Percentiles rank a stretch among this genome's conserved stretches.
These are phyloP conservation scores for Malus hybrid DNA, from an alignment of 331 rosid species.

Conservation along the genomic window DNA sequence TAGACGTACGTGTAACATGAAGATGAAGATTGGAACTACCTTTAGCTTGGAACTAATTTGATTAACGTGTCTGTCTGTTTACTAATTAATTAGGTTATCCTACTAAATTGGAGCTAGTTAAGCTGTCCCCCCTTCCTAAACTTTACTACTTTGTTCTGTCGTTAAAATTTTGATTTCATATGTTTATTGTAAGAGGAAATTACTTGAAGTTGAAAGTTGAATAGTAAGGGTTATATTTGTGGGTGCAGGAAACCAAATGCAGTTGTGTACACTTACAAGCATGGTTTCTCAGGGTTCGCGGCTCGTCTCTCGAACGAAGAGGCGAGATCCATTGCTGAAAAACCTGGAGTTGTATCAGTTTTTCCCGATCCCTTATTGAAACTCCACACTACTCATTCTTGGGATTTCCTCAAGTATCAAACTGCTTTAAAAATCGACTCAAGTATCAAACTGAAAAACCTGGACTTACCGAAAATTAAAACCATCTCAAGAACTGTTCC, in stretches of 20 bases:
- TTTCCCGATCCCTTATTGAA: constrained; percentile 49
- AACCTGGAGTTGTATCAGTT: constrained; percentile 65
- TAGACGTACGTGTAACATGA: neutral
- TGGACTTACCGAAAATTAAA: constrained; percentile 22
- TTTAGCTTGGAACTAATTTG: neutral
- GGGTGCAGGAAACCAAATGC: constrained; percentile 45
- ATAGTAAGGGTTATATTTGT: neutral
- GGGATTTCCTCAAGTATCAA: constrained; percentile 62
- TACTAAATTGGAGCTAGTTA: neutral
- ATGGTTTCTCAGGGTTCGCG: constrained; percentile 89
- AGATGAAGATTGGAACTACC: neutral
- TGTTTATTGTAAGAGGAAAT: neutral
- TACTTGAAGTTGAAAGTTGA: neutral
- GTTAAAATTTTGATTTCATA: neutral
- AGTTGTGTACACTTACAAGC: constrained; percentile 50
- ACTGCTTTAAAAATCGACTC: constrained; percentile 35
- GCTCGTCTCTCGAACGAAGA: constrained; percentile 56
- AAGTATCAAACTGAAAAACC: neutral
- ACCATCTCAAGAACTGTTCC: constrained; percentile 44
- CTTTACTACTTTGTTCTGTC: neutral
- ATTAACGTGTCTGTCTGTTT: neutral
- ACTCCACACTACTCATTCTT: constrained; percentile 72
- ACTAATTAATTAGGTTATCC: neutral
- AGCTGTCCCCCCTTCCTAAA: neutral
- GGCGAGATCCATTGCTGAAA: constrained; percentile 31